These are phyloP conservation scores for Cyclotella kingstonii DNA, from an alignment of 108 stramenopile genomes.

Conservation along the genomic window DNA sequence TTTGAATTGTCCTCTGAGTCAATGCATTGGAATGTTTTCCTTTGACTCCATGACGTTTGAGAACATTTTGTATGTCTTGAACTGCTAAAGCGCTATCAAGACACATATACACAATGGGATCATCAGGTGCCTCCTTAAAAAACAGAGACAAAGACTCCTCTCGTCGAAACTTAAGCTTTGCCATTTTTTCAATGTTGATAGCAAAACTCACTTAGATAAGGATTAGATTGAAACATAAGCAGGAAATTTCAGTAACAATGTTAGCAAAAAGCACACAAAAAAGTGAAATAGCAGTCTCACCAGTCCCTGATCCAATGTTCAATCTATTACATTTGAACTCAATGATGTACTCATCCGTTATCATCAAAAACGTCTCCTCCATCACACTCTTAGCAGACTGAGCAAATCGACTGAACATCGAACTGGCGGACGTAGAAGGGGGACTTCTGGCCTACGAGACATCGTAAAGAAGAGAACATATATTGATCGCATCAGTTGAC, in stretches of 20 bases:
- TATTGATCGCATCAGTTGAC: too few relatives aligned
- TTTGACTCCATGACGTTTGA: constrained; percentile 86
- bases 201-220: constrained; percentile 56
- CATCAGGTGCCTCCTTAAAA: constrained; percentile 84
- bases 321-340: constrained; percentile 79
- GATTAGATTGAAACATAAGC: constrained; percentile 4
- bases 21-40: constrained; percentile 90
- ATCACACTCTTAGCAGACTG: constrained; percentile 79
- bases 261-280: background rate
- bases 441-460: background rate
- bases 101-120: constrained; percentile 90
- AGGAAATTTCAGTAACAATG: background rate
- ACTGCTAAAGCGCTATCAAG: constrained; percentile 81
- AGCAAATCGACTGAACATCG: constrained; percentile 78
- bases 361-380: constrained; percentile 88
- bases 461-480: background rate
- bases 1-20: constrained; percentile 71
- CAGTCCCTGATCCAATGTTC: constrained; percentile 70
- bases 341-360: constrained; percentile 80
- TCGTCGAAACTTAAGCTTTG: constrained; percentile 82
- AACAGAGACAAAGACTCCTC: constrained; percentile 85
- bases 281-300: too few relatives aligned
- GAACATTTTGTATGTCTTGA: constrained; percentile 81
- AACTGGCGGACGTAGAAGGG: constrained; percentile 33
- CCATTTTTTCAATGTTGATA: constrained; percentile 74